Base-by-base conservation (phyloP, 306 rosid genomes). In the Castanea sativa region DNA sequence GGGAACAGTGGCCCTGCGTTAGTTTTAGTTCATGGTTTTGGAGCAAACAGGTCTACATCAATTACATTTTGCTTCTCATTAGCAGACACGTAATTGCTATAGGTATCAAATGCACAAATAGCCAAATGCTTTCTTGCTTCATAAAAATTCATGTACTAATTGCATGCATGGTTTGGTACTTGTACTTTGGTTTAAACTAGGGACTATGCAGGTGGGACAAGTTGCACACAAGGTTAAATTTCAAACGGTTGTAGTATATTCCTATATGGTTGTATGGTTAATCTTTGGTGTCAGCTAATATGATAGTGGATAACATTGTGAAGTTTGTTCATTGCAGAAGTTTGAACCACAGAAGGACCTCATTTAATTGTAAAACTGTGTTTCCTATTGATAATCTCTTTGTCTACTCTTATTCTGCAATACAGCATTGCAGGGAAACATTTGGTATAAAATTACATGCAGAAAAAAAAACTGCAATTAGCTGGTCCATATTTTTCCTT, bases 31-130 rank as follows among this genome's bases (percentile, higher is more conserved):
- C 99, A 92, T 72, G 98, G 99, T 69, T 95, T 95, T 85, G 99
- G 99, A 85, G 99, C 99, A 78, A 95, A 95, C 93, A 95, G 99
- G 97, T 94, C 85, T 73, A 30, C 85, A 15, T 71, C 81, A 27
- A 77, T 77, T 87, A 82, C 59, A 77, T 71, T 71, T 78, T 83
- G 72, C 83, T 86, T 85, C 88, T 86, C 86, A 78, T 88, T 85
- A 74, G 53, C 81, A 71, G 86, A 79, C 87, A 77, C 73, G 55
- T 81, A 79, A 69, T 59, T 83, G 69, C 60, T 79, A 73, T 84
- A 79, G 86, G 86, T 83, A 82, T 84, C 76, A 55, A 80, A 72
- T 65, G 83, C n/a, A 77, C 77, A 76, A 76, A 80, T 78, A 79
- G 78, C 79, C 33, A 63, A 45, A 19, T 10, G 3, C 52, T 45